Base-by-base conservation (phyloP, 2,329 filamentous ascomycete genomes). In the Calonectria montana region DNA sequence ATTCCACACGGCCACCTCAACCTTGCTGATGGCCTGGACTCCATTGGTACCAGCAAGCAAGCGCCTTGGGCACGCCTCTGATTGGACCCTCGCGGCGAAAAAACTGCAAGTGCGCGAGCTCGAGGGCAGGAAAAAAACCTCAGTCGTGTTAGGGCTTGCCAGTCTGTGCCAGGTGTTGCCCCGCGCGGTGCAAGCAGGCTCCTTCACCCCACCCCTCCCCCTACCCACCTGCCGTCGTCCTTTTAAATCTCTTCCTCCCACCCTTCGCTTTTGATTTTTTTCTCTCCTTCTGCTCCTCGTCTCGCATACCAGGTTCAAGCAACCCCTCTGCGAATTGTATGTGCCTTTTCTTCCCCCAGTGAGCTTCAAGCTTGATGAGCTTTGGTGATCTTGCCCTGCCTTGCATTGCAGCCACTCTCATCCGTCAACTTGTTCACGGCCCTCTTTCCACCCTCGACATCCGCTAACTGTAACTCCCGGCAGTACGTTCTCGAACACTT, bases 291-390 rank as follows among this genome's bases (percentile, higher is more conserved):
- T 80, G 81, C 81, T 84, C 83, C 78, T 84, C 80, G 82, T 84
- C 83, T 83, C 82, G 83, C 83, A 84, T 84, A 84, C 83, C 83
- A 81, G 82, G 83, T 84, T 84, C 82, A 84, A 84, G 83, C 83
- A 83, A 83, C 83, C 83, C 82, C 83, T 79, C 83, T 84, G 83
- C 83, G 82, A 83, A 78, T 83, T 81, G 82, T 83, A 82, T 68
- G 81, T 81, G 63, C 73, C 65, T 66, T 66, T 61, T 70, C 67
- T 50, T 63, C 45, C 59, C 55, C 16, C 64, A 67, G 63, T 64
- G 13, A 27, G 37, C 29, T 29, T 48, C 29, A 39, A 41, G 47
- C 47, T 64, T 55, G 63, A 55, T 39, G 29, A 57, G n/a, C n/a
- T 15, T 37, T 57, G 29, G 25, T 65, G 10, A 62, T 48, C 69